A percentile compares a stretch with the other conserved stretches of the same genome.
These are phyloP conservation scores for Suhomyces yuchorum DNA, from an alignment of 1,139 yeast species.

Conservation along the genomic window DNA sequence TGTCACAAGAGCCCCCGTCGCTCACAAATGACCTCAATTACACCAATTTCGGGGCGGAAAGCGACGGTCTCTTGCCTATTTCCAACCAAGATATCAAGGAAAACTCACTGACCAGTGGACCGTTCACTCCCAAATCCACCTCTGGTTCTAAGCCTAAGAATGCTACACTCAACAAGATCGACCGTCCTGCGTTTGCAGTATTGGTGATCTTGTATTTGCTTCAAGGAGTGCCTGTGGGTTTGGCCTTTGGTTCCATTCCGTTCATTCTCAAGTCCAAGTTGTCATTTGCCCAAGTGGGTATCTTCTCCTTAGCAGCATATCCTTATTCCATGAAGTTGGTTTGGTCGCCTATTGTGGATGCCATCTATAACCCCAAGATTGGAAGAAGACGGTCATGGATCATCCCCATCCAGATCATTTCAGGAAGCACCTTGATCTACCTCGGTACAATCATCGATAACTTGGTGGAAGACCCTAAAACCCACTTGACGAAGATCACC, in stretches of 20 bases:
- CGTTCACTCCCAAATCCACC: conserved; percentile 9
- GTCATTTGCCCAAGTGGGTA: conserved; percentile 87
- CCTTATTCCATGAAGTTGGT: conserved; percentile 89
- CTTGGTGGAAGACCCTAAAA: conserved; percentile 57
- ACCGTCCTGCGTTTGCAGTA: conserved; percentile 71
- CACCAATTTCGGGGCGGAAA: conserved; percentile 33
- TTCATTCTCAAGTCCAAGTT: conserved; percentile 79
- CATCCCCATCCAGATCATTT: conserved; percentile 81
- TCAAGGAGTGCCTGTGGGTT: conserved; percentile 95
- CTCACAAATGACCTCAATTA: conserved; percentile 22
- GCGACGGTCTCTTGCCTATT: conserved; percentile 41
- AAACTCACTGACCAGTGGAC: conserved; percentile 3
- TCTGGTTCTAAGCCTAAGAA: conserved; percentile 4
- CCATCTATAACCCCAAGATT: conserved; percentile 62
- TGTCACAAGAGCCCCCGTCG: conserved; percentile 17
- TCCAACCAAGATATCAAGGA: conserved; percentile 26
- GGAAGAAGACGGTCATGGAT: conserved; percentile 96
- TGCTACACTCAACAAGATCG: conserved; percentile 30
- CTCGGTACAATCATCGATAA: conserved; percentile 63
- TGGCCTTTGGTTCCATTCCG: conserved; percentile 96
- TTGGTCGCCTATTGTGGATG: conserved; percentile 97
- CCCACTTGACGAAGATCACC: conserved; percentile 58
- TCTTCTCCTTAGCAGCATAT: conserved; percentile 88
- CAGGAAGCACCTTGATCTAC: conserved; percentile 65
- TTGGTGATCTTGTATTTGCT: conserved; percentile 73